phyloP scores from a whole-genome alignment of 192 early-diverging fungal species.

The Lunasporangiospora selenospora region DNA sequence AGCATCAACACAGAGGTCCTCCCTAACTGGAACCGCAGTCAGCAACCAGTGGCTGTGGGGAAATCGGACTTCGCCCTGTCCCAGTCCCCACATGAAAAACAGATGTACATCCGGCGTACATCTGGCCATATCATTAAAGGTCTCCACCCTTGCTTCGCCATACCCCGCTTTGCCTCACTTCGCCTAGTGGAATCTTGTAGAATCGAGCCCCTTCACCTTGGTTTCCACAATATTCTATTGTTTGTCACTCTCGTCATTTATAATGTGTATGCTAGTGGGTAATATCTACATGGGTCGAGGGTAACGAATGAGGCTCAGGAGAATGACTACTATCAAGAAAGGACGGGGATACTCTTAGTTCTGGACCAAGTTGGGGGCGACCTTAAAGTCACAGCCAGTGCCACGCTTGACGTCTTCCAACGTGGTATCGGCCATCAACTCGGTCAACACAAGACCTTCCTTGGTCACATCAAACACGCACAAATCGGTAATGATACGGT shows the following conservation, averaged over 20 bases:
- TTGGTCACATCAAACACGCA: slow-evolving; percentile 73
- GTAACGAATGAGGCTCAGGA: background rate
- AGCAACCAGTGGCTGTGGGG: too few relatives aligned
- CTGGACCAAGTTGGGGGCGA: slow-evolving; percentile 46
- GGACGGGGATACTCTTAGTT: too few relatives aligned
- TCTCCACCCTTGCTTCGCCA: too few relatives aligned
- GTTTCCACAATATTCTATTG: background rate
- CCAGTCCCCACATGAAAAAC: too few relatives aligned
- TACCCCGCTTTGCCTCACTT: too few relatives aligned
- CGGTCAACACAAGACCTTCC: slow-evolving; percentile 65
- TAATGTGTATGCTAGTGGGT: background rate
- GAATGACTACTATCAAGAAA: too few relatives aligned
- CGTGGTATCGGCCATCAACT: slow-evolving; percentile 65
- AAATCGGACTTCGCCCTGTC: too few relatives aligned
- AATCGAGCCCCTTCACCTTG: background rate
- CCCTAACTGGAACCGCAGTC: too few relatives aligned
- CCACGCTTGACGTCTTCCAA: slow-evolving; percentile 69
- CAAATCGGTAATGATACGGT: slow-evolving; percentile 70
- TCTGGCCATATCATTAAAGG: too few relatives aligned
- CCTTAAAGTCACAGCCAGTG: slow-evolving; percentile 70
- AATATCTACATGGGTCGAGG: background rate
- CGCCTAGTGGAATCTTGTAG: too few relatives aligned
- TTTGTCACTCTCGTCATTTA: background rate
- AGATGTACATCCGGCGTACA: too few relatives aligned
- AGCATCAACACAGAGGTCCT: too few relatives aligned